These are phyloP conservation scores for Prunus mongolica DNA, from an alignment of 306 rosid genomes.

Conservation along the genomic window DNA sequence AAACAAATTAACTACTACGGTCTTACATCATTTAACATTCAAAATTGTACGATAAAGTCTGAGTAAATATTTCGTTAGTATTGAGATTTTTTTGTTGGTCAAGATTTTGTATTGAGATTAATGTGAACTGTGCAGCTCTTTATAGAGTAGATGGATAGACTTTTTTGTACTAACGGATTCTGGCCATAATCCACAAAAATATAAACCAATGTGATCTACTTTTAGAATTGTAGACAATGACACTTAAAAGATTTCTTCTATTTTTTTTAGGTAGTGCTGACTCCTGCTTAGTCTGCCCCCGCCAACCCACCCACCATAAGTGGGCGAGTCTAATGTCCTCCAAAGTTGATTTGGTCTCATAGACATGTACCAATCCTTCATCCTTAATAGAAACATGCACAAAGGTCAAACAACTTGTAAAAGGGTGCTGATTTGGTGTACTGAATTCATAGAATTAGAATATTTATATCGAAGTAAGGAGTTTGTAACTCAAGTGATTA, in stretches of 20 bases:
- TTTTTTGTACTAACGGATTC: neutral
- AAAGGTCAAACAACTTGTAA: no score
- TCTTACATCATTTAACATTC: no score
- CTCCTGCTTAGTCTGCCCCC: neutral
- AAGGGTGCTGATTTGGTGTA: no score
- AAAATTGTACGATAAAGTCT: no score
- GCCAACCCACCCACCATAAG: neutral
- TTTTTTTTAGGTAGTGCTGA: neutral
- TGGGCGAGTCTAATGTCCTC: neutral
- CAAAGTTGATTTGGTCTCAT: neutral
- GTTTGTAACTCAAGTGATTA: no score
- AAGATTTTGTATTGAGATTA: neutral
- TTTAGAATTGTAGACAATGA: neutral
- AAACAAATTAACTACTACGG: no score
- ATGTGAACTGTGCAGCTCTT: neutral
- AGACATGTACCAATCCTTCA: neutral
- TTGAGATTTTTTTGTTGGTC: no score
- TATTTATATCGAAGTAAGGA: no score
- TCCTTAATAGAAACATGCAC: neutral
- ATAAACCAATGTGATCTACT: neutral
- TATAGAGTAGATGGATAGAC: neutral
- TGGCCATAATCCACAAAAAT: neutral
- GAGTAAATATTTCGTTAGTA: no score
- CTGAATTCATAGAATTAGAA: no score
- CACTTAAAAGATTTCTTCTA: neutral